These are phyloP conservation scores for Penicillium angulare DNA, from an alignment of 495 filamentous ascomycete species.

Conservation along the genomic window DNA sequence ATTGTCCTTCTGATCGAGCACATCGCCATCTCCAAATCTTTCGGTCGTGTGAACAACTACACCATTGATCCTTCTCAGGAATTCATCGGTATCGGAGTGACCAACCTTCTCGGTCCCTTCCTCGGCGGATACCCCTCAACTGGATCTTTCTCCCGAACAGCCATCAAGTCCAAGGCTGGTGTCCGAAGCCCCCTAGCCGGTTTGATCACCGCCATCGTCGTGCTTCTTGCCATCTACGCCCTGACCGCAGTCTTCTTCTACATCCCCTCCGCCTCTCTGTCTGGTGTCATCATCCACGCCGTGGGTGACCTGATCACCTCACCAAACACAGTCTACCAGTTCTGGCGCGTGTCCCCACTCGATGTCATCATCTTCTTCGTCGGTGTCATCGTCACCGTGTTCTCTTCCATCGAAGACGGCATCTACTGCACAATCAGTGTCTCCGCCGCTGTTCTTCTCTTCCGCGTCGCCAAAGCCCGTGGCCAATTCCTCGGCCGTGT, in stretches of 20 bases:
- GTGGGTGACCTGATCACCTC: slow-evolving; percentile 94
- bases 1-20: slow-evolving; percentile 96
- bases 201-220: slow-evolving; percentile 83
- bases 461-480: slow-evolving; percentile 77
- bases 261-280: slow-evolving; percentile 81
- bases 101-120: slow-evolving; percentile 90
- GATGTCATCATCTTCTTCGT: slow-evolving; percentile 94
- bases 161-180: slow-evolving; percentile 97
- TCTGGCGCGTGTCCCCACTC: slow-evolving; percentile 89
- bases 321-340: slow-evolving; percentile 91
- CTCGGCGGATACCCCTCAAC: slow-evolving; percentile 93
- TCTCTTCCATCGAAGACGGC: slow-evolving; percentile 84
- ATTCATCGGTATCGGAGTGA: slow-evolving; percentile 90
- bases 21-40: slow-evolving; percentile 97
- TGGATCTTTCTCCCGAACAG: slow-evolving; percentile 94
- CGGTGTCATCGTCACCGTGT: slow-evolving; percentile 88
- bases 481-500: slow-evolving; percentile 88
- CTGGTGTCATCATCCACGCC: slow-evolving; percentile 96
- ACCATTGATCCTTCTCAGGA: slow-evolving; percentile 97
- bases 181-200: slow-evolving; percentile 92
- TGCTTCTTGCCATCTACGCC: slow-evolving; percentile 93
- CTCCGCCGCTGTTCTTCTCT: slow-evolving; percentile 77
- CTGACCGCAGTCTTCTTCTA: slow-evolving; percentile 92
- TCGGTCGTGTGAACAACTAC: slow-evolving; percentile 96
- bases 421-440: slow-evolving; percentile 83